Conservation (phyloP, 352 stramenopile genomes). For the Halophytophthora polymorphica region DNA sequence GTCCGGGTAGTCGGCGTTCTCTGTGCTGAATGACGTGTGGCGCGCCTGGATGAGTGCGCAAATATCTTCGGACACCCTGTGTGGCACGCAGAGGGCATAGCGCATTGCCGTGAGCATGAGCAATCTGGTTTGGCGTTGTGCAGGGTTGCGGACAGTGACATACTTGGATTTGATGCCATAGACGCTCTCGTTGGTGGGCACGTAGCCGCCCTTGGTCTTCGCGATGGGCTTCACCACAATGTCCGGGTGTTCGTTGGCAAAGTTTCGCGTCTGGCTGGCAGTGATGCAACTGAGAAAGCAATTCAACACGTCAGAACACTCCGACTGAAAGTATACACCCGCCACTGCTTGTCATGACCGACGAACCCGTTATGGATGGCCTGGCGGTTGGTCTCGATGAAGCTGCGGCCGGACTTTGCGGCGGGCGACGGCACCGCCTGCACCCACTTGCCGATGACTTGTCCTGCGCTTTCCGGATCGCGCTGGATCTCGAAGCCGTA, state of each 20-base stretch:
- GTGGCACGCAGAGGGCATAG: background rate
- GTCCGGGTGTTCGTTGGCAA: conserved; percentile 65
- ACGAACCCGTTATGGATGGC: conserved; percentile 52
- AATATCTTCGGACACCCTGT: conserved; percentile 73
- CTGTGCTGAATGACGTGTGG: conserved; percentile 60
- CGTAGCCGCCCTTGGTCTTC: conserved; percentile 57
- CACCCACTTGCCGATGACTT: conserved; percentile 76
- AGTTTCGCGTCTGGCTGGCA: conserved; percentile 53
- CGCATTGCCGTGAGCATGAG: background rate
- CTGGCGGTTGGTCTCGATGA: conserved; percentile 79
- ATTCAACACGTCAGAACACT: background rate
- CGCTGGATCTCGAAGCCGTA: conserved; percentile 71
- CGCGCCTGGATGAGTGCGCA: conserved; percentile 62
- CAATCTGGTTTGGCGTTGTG: background rate
- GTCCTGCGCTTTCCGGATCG: conserved; percentile 65
- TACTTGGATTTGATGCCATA: conserved; percentile 83
- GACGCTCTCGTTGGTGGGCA: conserved; percentile 50
- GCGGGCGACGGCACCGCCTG: conserved; percentile 61
- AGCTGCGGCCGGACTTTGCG: conserved; percentile 59
- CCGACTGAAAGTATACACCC: background rate
- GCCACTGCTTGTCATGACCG: background rate
- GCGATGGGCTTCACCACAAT: conserved; percentile 60
- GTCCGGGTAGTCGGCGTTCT: conserved; percentile 73
- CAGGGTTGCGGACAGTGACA: background rate
- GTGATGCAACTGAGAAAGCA: conserved; percentile 36